Conservation (phyloP, 176 grass and related monocot species). For the Oryza meridionalis region DNA sequence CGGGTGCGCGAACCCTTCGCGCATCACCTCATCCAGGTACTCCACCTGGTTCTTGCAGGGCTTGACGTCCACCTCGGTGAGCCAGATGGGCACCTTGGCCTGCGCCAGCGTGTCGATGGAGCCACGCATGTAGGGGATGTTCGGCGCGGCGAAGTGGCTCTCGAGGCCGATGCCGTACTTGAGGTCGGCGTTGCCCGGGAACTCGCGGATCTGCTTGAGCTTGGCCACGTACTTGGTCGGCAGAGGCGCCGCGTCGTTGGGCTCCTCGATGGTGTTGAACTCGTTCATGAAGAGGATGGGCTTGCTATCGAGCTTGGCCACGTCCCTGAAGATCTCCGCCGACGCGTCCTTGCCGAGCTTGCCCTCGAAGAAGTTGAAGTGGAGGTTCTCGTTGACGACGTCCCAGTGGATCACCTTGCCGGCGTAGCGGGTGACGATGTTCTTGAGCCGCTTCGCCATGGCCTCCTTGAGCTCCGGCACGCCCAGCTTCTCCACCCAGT, state of each 20-base stretch:
- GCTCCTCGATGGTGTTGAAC: conserved; percentile 67
- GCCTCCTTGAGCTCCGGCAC: conserved; percentile 45
- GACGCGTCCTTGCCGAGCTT: conserved; percentile 58
- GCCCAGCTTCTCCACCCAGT: conserved; percentile 27
- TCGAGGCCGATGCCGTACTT: conserved; percentile 71
- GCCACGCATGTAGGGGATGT: conserved; percentile 73
- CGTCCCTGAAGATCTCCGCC: conserved; percentile 47
- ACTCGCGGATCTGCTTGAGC: conserved; percentile 52
- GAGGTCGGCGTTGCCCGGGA: conserved; percentile 23
- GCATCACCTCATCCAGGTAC: conserved; percentile 68
- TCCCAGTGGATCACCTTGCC: conserved; percentile 77
- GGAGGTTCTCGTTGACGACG: conserved; percentile 78
- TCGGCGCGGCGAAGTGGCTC: conserved; percentile 62
- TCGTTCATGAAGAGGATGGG: conserved; percentile 79
- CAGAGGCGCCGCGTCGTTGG: conserved; percentile 39
- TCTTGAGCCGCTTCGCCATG: conserved; percentile 38
- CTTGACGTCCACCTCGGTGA: conserved; percentile 79
- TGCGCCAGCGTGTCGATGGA: conserved; percentile 64
- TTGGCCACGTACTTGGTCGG: conserved; percentile 68
- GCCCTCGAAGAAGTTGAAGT: conserved; percentile 67
- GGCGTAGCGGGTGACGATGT: conserved; percentile 53
- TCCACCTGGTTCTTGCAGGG: conserved; percentile 45
- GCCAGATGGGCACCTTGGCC: conserved; percentile 73
- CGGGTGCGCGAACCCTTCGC: conserved; percentile 66
- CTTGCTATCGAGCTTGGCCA: conserved; percentile 43